Percentiles rank a stretch among this genome's conserved stretches.
Conservation (phyloP, 1,139 yeast species). For the Protomyces gravidus region DNA sequence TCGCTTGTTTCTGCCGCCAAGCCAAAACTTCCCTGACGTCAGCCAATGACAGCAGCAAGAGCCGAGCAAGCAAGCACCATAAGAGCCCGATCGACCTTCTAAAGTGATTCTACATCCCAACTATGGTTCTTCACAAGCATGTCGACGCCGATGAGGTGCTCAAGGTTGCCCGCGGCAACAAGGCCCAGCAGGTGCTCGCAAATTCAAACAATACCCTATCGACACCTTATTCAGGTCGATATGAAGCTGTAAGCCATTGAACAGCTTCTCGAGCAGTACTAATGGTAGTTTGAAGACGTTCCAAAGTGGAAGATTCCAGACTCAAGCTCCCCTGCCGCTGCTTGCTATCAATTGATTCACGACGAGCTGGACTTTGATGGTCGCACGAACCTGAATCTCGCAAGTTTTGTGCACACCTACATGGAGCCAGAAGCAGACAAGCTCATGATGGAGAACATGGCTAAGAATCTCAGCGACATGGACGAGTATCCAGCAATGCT, state of each 20-base stretch:
- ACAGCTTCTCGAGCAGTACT: not conserved
- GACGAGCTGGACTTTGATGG: conserved; percentile 82
- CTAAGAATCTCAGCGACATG: conserved; percentile 85
- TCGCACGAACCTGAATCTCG: conserved; percentile 73
- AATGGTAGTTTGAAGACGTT: not conserved
- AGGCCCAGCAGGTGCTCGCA: conserved; percentile 9
- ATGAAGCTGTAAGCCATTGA: conserved; percentile 9
- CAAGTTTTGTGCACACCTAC: conserved; percentile 73
- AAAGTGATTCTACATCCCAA: too few species aligned
- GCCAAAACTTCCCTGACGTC: conserved; percentile 2
- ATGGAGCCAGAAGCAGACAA: conserved; percentile 51
- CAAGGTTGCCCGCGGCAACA: conserved; percentile 11
- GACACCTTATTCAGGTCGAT: conserved; percentile 25
- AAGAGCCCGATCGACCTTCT: too few species aligned
- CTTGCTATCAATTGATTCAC: conserved; percentile 60
- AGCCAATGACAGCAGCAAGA: too few species aligned
- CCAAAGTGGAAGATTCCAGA: conserved; percentile 52
- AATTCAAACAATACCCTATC: conserved; percentile 7
- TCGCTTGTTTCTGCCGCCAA: not conserved
- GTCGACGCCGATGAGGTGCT: conserved; percentile 23
- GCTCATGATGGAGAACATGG: conserved; percentile 63
- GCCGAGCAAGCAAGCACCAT: too few species aligned
- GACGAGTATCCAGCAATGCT: conserved; percentile 88
- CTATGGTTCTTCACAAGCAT: conserved; percentile 26
- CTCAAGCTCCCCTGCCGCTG: conserved; percentile 38